phyloP scores from a whole-genome alignment of 2,329 filamentous ascomycete genomes.

The Clonostachys rosea region DNA sequence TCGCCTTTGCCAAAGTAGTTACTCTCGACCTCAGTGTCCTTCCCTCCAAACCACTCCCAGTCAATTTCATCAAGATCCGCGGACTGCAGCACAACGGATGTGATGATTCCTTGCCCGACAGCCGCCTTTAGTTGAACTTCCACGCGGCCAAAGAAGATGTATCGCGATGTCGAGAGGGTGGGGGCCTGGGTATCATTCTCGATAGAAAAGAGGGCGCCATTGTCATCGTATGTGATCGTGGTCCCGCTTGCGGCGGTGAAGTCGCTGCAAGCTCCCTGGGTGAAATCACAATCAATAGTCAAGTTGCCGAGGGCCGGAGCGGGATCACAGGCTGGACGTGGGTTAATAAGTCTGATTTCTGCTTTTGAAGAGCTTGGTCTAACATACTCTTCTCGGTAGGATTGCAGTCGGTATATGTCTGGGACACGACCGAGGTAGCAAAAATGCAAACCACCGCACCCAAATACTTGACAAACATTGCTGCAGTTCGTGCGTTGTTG shows the following conservation, averaged over 20 bases:
- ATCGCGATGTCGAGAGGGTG: slow-evolving; percentile 74
- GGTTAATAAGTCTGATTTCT: too few species aligned
- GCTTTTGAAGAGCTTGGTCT: too few species aligned
- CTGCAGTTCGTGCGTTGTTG: too few species aligned
- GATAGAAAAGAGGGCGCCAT: slow-evolving; percentile 62
- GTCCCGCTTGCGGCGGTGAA: slow-evolving; percentile 44
- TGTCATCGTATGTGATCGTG: slow-evolving; percentile 36
- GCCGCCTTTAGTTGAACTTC: slow-evolving; percentile 76
- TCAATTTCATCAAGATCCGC: slow-evolving; percentile 86
- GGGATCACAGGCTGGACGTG: slow-evolving; percentile 57
- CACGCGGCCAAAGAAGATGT: slow-evolving; percentile 94
- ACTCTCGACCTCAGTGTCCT: slow-evolving; percentile 71
- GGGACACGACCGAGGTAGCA: slow-evolving; percentile 10
- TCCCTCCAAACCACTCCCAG: slow-evolving; percentile 89
- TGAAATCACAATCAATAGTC: slow-evolving; percentile 64
- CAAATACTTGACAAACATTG: too few species aligned
- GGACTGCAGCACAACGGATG: slow-evolving; percentile 84
- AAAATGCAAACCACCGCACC: too few species aligned
- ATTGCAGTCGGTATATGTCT: slow-evolving; percentile 53
- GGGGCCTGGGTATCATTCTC: slow-evolving; percentile 60
- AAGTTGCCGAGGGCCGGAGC: slow-evolving; percentile 71
- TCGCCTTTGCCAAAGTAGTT: slow-evolving; percentile 82
- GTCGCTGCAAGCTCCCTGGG: slow-evolving; percentile 59
- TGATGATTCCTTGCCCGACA: slow-evolving; percentile 80
- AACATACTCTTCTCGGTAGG: slow-evolving; percentile 43